phyloP scores from a whole-genome alignment of 805 yeast species.

The Torulaspora microellipsoides region DNA sequence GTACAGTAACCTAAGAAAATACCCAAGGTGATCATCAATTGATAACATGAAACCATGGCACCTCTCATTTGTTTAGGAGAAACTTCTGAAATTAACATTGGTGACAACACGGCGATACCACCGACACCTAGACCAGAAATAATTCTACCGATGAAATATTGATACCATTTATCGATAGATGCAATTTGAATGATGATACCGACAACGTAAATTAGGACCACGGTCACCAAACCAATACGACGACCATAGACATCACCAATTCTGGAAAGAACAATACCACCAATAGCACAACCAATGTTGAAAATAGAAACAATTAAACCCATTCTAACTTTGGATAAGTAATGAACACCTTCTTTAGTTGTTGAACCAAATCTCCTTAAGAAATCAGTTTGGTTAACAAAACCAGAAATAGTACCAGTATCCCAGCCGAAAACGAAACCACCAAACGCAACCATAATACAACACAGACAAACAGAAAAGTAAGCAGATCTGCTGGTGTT shows the following conservation, averaged over 20 bases:
- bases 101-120: constrained; percentile 67
- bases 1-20: constrained; percentile 76
- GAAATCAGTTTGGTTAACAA: constrained; percentile 44
- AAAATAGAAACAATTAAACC: constrained; percentile 43
- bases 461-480: constrained; percentile 27
- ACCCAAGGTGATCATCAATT: constrained; percentile 69
- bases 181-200: constrained; percentile 70
- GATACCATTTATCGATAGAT: constrained; percentile 55
- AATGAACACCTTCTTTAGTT: constrained; percentile 18
- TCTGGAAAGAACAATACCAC: constrained; percentile 57
- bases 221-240: constrained; percentile 54
- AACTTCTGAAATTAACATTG: constrained; percentile 55
- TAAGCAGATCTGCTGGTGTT: constrained; percentile 24
- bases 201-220: constrained; percentile 58
- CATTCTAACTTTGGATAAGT: constrained; percentile 27
- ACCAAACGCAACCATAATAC: constrained; percentile 60
- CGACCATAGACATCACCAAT: constrained; percentile 64
- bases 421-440: constrained; percentile 79
- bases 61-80: constrained; percentile 54
- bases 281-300: constrained; percentile 73
- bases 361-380: constrained; percentile 25
- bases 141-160: constrained; percentile 64
- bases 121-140: constrained; percentile 78
- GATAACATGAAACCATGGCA: constrained; percentile 66
- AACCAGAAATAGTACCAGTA: constrained; percentile 76